Base-by-base conservation (phyloP, 2,329 filamentous ascomycete genomes). In the Ramularia endophylla region DNA sequence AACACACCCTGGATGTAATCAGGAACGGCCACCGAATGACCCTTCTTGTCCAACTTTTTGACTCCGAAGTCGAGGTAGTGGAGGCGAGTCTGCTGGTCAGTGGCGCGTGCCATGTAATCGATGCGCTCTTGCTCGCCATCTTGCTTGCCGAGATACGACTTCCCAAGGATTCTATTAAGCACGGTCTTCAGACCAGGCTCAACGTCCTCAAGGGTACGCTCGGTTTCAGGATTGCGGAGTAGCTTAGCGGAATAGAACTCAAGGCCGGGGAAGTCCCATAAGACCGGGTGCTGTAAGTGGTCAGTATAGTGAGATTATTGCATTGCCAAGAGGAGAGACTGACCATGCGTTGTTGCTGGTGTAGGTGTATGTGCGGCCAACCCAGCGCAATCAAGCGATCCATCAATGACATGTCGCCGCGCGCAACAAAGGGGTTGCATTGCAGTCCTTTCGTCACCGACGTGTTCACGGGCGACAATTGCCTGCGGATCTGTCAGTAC, bases 1-100 rank as follows among this genome's bases (percentile, higher is more conserved):
- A 42, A 46, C 38, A 42, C 41, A 29, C 35, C 18, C 6, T 46
- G 15, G n/a, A 41, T 22, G 25, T 46, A 34, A 5, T 16, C n/a
- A 4, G 35, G 12, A 9, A 42, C 25, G 17, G 22, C 17, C n/a
- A 6, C 11, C 6, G 22, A 37, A 17, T 15, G 22, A 22, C 16
- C n/a, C 2, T 13, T 33, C n/a, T 38, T n/a, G 8, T 38, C n/a
- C 9, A 16, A 6, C 7, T 20, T 17, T 15, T 3, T 13, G 13
- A 6, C 35, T 5, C 19, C 16, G 17, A 38, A 16, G 18, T 38
- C 18, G 18, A 38, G 27, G 16, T 17, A 38, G 5, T 38, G 40
- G 12, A 29, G 17, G 8, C 35, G 27, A 12, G 28, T 20, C 16
- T 27, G 22, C 12, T 25, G 16, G 20, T 43, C 35, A n/a, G 16